Base-by-base conservation (phyloP, 495 filamentous ascomycete species). In the Neurospora discreta region DNA sequence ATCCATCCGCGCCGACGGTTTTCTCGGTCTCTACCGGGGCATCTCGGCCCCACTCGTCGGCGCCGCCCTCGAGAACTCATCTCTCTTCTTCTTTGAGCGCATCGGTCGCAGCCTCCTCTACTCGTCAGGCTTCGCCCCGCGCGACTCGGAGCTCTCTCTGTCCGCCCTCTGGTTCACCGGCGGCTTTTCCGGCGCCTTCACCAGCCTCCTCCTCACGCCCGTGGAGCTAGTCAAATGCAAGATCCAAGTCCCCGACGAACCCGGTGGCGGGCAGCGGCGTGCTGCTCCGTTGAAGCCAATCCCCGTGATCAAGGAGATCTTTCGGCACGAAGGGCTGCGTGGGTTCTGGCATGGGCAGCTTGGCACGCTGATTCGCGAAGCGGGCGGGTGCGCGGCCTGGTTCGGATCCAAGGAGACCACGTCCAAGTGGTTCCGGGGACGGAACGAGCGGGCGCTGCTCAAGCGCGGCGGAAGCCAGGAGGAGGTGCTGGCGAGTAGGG, bases 171-270 rank as follows among this genome's bases (percentile, higher is more conserved):
- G 93, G 76, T 81, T 89, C 41, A 92, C 91, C 44, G 96, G 96
- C 52, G 93, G 90, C 23, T 89, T 90, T 36, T 89, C 93, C 16
- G 96, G 96, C n/a, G 93, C 92, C 26, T 89, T 97, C 76, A 97
- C 96, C 2, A 94, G 92, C 3, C 82, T 98, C 41, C 85, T 96
- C 40, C 88, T 99, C 68, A 99, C 96, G 0, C 96, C 96, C 0
- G 93, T 99, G 70, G 96, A 99, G 80, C 87, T 99, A 67, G 90
- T 99, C 77, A 99, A 99, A 82, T 99, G 96, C 86, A 95, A 95
- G 82, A 96, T 99, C 86, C 96, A 99, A 80, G 93, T 97, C 26
- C 82, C 87, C 8, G 83, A 76, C 3, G 70, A 77, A 13, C 74
- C 77, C 8, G 75, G 38, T 8, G 75, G 38, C 23, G 44, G 73